Evolutionary conservation across 768 basidiomycete species (phyloP), one percentile per base, ranked within the genome.

Genomic region (Suillus subalutaceus): DNA sequence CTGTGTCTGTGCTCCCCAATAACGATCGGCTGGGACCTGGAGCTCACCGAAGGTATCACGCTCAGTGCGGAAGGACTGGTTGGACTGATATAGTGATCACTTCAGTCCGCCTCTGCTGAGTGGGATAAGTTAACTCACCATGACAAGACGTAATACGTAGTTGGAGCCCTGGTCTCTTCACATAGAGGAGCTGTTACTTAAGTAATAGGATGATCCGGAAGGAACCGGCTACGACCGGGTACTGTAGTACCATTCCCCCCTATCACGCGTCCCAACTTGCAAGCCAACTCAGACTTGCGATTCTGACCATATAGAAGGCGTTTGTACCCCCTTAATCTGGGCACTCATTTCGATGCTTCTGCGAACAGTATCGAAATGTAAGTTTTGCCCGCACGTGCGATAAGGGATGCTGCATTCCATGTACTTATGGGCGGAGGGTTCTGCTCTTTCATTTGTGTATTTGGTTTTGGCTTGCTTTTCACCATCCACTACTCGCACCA

Each of bases 1-100:
- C 76, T 99, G 97, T 16, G 97, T 99, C 80, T 99, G 97, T 23
- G 96, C 96, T 66, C 97, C 97, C 95, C 96, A 99, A 80, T 99
- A 98, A 65, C 90, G 87, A 66, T 92, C 89, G 18, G 86, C 86
- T 26, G 92, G 91, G 32, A 99, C 97, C 71, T 92, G 86, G 43
- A 99, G 87, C 67, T 96, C 93, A 40, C 97, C 97, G 77, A 99
- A 99, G 3, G 97, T 98, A 78, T 99, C 97, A 71, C 83, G 89
- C 79, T 99, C 97, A 30, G 84, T 81, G 66, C 96, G 91, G 78
- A 86, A 90, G 40, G 79, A 76, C 71, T 85, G 81, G 63, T 85
- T 81, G 35, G 83, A 78, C 83, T 83, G 63, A 43, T 20, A 41
- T 26, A 5, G 18, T 41, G 10, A 60, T 60, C 9, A 50, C 23